Percentiles rank a stretch among this genome's conserved stretches.
Conservation (phyloP, 345 rosid species). For the Pelargonium nanum region DNA sequence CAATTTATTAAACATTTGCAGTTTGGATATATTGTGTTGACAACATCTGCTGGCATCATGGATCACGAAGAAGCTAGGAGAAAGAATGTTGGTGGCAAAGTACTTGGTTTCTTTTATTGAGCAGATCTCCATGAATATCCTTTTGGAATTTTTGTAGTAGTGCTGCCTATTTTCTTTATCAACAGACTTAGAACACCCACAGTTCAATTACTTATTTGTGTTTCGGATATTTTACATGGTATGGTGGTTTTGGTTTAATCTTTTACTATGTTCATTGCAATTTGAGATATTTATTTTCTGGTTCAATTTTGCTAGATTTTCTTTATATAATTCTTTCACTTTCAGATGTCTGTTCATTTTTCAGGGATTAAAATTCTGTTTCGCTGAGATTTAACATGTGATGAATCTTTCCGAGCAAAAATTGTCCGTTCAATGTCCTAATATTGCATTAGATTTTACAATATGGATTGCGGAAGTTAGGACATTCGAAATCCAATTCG, state of each 20-base stretch:
- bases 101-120: constrained; percentile 67
- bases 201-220: not conserved
- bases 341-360: too few relatives aligned
- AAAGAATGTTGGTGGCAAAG: constrained; percentile 79
- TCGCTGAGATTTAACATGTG: too few relatives aligned
- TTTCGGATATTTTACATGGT: not conserved
- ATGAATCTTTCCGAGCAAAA: too few relatives aligned
- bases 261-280: not conserved
- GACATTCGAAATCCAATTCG: too few relatives aligned
- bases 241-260: too few relatives aligned
- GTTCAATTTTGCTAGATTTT: too few relatives aligned
- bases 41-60: constrained; percentile 84
- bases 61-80: constrained; percentile 87
- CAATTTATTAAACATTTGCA: constrained; percentile 15
- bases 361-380: too few relatives aligned
- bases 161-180: constrained; percentile 1
- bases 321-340: too few relatives aligned
- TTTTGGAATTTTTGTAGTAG: constrained; percentile 13
- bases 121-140: not conserved
- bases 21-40: constrained; percentile 75
- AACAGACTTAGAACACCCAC: not conserved
- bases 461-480: too few relatives aligned
- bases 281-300: not conserved
- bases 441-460: too few relatives aligned
- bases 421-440: too few relatives aligned